These are phyloP conservation scores for Amauroascus niger DNA, from an alignment of 2,329 filamentous ascomycete genomes.

Conservation along the genomic window DNA sequence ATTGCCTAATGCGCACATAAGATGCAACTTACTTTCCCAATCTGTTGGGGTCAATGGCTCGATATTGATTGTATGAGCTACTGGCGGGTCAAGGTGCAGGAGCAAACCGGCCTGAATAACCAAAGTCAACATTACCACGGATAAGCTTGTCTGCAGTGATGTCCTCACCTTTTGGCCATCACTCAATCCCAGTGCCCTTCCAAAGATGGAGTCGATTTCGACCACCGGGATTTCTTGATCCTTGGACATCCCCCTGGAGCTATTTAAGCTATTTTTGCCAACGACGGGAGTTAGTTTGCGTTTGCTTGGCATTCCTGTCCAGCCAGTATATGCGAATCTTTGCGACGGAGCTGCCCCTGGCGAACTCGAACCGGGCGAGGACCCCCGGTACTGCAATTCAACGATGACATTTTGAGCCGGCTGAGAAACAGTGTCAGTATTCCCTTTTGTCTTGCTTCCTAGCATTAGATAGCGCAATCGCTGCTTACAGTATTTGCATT, in stretches of 20 bases:
- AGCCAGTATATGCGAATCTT: slow-evolving; percentile 76
- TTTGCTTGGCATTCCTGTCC: slow-evolving; percentile 97
- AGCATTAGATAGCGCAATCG: neutral
- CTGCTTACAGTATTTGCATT: slow-evolving; percentile 76
- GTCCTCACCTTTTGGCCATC: slow-evolving; percentile 68
- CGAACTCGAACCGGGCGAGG: slow-evolving; percentile 35
- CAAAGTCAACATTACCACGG: slow-evolving; percentile 23
- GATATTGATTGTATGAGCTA: slow-evolving; percentile 91
- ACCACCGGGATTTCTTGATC: slow-evolving; percentile 70
- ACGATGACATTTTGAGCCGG: slow-evolving; percentile 92
- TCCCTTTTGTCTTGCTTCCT: neutral
- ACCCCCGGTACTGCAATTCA: slow-evolving; percentile 68
- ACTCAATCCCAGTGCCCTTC: slow-evolving; percentile 60
- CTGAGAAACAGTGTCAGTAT: slow-evolving; percentile 37
- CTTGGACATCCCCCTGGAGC: slow-evolving; percentile 48
- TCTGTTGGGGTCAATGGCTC: slow-evolving; percentile 91
- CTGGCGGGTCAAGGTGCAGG: slow-evolving; percentile 79
- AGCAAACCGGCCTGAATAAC: slow-evolving; percentile 46
- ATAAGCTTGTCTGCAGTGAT: neutral
- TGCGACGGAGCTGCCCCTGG: slow-evolving; percentile 41
- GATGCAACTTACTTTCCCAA: slow-evolving; percentile 63
- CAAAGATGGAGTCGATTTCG: slow-evolving; percentile 81
- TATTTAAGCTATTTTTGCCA: slow-evolving; percentile 60
- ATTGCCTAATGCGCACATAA: slow-evolving; percentile 7
- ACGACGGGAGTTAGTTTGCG: slow-evolving; percentile 65